Base-by-base conservation (phyloP, 1,284 basidiomycete genomes). In the Farysia itapuensis region DNA sequence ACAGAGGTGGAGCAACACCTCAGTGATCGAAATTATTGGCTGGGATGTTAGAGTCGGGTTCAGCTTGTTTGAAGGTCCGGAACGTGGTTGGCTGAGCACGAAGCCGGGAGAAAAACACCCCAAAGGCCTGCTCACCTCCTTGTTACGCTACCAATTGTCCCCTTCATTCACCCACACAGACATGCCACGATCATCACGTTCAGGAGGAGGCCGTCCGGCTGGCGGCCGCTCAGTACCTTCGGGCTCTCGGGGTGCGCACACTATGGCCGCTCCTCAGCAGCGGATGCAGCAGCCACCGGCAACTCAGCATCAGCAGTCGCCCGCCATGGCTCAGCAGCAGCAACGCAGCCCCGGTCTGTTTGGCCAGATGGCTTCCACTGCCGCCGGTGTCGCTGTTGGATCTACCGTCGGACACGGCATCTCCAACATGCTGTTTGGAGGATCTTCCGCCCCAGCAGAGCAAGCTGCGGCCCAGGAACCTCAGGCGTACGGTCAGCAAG, bases 351-450 rank as follows among this genome's bases (percentile, higher is more conserved):
- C 70, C 18, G 71, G 73, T 39, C 48, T 75, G 21, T 75, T 75
- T 35, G 67, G 69, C 19, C 70, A 75, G 76, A 91, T 91, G 88
- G 89, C 89, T 42, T 88, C 89, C 13, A 91, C 89, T 6, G 89
- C 88, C 21, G 89, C 88, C 43, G 88, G 86, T 54, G 89, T 91
- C 30, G 89, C 89, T 5, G 81, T 89, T 39, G 89, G 89, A 32
- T 89, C 87, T 13, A 80, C 85, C 39, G 82, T 91, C 54, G 89
- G 89, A 35, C 89, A 91, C 70, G 89, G 89, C 26, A 74, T 91
- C 54, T 89, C 87, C 37, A 82, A 77, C 77, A 89, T 91, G 87
- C 82, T 91, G 45, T 91, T 91, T 64, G 89, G 89, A 35, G 83
- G 86, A 43, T 77, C 81, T 26, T 68, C 78, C 31, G 65, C 71